Evolutionary conservation across 495 filamentous ascomycete genomes (phyloP).

Genomic region (Cercophora samala): DNA sequence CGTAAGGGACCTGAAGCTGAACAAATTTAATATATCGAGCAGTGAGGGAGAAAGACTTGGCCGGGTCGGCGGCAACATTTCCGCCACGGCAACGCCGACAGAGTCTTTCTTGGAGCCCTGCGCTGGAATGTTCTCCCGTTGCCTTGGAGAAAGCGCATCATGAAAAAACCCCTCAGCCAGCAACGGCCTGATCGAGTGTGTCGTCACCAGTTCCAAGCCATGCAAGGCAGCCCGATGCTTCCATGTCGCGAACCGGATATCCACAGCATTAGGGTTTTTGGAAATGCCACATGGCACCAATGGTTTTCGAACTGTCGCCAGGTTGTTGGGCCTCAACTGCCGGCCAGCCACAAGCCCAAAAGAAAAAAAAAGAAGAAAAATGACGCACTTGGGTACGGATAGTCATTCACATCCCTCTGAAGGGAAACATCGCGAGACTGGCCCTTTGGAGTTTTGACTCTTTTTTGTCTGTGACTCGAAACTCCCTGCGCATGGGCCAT

Average conservation of each 20-base stretch:
- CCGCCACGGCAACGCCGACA: no score
- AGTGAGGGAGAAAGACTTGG: not conserved
- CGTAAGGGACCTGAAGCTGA: no score
- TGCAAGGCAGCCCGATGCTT: not conserved
- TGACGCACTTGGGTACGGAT: not conserved
- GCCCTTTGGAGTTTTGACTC: not conserved
- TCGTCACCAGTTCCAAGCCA: not conserved
- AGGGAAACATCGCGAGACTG: not conserved
- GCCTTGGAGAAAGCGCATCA: not conserved
- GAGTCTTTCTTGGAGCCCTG: not conserved
- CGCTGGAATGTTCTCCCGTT: not conserved
- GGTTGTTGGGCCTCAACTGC: not conserved
- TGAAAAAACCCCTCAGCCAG: not conserved
- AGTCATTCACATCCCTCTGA: not conserved
- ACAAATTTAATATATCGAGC: not conserved
- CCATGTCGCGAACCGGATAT: not conserved
- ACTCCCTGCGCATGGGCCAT: conserved; percentile 3
- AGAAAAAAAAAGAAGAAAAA: not conserved
- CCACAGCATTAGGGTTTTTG: not conserved
- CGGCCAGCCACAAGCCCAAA: not conserved
- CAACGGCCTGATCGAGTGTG: not conserved
- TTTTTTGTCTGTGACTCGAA: not conserved
- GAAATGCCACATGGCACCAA: conserved; percentile 12
- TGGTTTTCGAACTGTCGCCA: not conserved
- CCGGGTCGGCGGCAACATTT: no score